Percentiles rank a stretch among this genome's conserved stretches.
phyloP scores from a whole-genome alignment of 2,329 filamentous ascomycete genomes.

The Alternaria sp. region DNA sequence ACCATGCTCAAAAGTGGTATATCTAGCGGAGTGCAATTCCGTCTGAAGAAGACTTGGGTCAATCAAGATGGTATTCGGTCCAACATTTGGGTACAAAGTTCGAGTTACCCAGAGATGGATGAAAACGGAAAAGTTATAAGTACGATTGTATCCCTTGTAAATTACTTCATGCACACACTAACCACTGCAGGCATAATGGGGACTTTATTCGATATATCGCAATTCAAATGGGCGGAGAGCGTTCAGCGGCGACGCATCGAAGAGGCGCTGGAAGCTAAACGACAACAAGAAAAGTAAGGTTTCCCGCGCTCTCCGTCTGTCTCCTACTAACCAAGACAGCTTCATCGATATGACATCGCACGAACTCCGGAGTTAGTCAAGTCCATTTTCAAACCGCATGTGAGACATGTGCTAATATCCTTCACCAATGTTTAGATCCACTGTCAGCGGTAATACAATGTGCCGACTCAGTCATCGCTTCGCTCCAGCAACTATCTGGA shows the following conservation, averaged over 20 bases:
- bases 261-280: slow-evolving; percentile 50
- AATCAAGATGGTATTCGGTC: slow-evolving; percentile 37
- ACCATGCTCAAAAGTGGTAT: slow-evolving; percentile 28
- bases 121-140: slow-evolving; percentile 36
- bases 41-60: slow-evolving; percentile 41
- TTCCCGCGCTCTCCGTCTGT: not conserved
- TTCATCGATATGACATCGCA: slow-evolving; percentile 50
- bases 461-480: slow-evolving; percentile 54
- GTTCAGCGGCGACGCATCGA: slow-evolving; percentile 45
- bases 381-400: not conserved
- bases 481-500: slow-evolving; percentile 31
- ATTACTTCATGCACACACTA: not conserved
- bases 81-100: slow-evolving; percentile 41
- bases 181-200: slow-evolving; percentile 41
- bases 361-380: slow-evolving; percentile 40
- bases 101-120: slow-evolving; percentile 37
- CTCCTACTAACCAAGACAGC: slow-evolving; percentile 24
- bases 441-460: slow-evolving; percentile 54
- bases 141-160: not conserved
- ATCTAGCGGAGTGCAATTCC: slow-evolving; percentile 32
- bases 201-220: slow-evolving; percentile 49
- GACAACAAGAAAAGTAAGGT: slow-evolving; percentile 48
- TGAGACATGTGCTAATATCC: not conserved
- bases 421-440: slow-evolving; percentile 18
- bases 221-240: slow-evolving; percentile 51